phyloP scores from a whole-genome alignment of 192 early-diverging fungal genomes.

The Coemansia sp. region DNA sequence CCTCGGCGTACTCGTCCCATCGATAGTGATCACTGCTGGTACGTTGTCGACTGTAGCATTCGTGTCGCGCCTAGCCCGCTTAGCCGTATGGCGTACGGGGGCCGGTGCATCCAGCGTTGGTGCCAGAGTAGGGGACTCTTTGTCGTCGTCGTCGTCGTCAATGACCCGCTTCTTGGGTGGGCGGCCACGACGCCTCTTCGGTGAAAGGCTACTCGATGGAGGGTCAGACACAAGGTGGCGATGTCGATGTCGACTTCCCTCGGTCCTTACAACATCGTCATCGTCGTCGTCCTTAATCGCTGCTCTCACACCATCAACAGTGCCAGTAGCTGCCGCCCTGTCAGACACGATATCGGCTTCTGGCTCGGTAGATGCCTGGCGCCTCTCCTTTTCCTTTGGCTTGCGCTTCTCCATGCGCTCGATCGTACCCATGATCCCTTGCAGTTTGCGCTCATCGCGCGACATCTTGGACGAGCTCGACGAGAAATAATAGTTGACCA shows the following conservation, averaged over 20 bases:
- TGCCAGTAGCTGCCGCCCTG: neutral
- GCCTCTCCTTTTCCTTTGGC: conserved; percentile 43
- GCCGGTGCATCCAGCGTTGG: neutral
- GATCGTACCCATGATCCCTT: conserved; percentile 65
- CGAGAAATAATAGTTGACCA: conserved; percentile 54
- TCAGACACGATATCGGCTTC: neutral
- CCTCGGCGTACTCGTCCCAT: conserved; percentile 22
- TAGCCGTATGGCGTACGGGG: neutral
- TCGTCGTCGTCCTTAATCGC: conserved; percentile 1
- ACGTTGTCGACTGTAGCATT: neutral
- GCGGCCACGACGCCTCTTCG: conserved; percentile 23
- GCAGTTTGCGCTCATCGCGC: conserved; percentile 72
- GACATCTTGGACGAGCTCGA: conserved; percentile 58
- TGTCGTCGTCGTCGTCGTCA: conserved; percentile 35
- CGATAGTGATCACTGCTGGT: conserved; percentile 13
- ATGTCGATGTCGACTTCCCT: neutral
- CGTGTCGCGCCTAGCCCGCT: neutral
- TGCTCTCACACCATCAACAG: neutral
- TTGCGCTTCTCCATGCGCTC: conserved; percentile 65
- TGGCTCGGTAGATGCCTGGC: conserved; percentile 29
- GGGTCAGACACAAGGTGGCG: neutral
- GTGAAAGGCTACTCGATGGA: conserved; percentile 21
- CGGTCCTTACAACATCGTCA: neutral
- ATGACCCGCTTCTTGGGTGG: conserved; percentile 28
- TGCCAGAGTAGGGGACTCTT: neutral